Evolutionary conservation across 1,284 basidiomycete species (phyloP).

Genomic region (Earliella scabrosa): DNA sequence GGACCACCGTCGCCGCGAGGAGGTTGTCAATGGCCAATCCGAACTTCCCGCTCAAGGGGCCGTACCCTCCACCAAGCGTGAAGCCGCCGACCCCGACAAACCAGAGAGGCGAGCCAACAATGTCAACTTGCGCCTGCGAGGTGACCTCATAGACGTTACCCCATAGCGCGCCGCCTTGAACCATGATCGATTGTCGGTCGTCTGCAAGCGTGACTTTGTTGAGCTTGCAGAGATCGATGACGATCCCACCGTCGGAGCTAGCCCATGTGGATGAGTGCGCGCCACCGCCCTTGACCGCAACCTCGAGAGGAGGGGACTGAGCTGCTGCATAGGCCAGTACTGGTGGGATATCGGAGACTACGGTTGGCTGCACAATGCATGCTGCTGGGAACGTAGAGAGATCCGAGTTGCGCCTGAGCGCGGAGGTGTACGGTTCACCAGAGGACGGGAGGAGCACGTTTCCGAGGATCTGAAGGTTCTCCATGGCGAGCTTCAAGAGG

Average conservation of each 20-base stretch:
- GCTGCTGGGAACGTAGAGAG: slow-evolving; percentile 28
- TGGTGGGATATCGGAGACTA: slow-evolving; percentile 24
- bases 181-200: slow-evolving; percentile 30
- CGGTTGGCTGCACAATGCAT: slow-evolving; percentile 26
- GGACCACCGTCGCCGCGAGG: slow-evolving; percentile 39
- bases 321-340: slow-evolving; percentile 24
- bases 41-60: slow-evolving; percentile 39
- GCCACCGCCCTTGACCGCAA: slow-evolving; percentile 33
- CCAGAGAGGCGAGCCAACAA: slow-evolving; percentile 33
- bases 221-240: slow-evolving; percentile 43
- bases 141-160: slow-evolving; percentile 40
- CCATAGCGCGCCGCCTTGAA: slow-evolving; percentile 43
- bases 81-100: slow-evolving; percentile 35
- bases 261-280: slow-evolving; percentile 30
- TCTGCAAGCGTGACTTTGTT: slow-evolving; percentile 36
- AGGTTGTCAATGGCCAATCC: slow-evolving; percentile 47
- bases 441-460: slow-evolving; percentile 16
- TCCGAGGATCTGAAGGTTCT: slow-evolving; percentile 8
- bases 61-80: slow-evolving; percentile 45
- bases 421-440: slow-evolving; percentile 20
- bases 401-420: slow-evolving; percentile 26
- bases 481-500: too few species aligned
- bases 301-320: slow-evolving; percentile 26
- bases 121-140: slow-evolving; percentile 32
- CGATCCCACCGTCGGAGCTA: slow-evolving; percentile 40